These are phyloP conservation scores for Scleroderma bovista DNA, from an alignment of 768 basidiomycete species.

Conservation along the genomic window DNA sequence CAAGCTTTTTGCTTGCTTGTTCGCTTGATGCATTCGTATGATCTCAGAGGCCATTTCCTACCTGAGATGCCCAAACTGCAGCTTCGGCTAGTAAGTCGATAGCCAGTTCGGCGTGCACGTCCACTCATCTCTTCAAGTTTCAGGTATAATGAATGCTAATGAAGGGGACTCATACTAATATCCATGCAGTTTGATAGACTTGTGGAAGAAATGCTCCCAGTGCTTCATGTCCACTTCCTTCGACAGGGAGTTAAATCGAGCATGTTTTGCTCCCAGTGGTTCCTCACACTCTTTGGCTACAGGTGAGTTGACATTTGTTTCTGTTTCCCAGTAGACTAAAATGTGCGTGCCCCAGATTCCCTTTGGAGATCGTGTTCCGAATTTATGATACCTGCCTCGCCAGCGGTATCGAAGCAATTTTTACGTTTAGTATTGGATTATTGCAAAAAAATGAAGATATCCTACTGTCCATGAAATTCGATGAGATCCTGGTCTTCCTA, in stretches of 20 bases:
- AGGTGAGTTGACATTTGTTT: slow-evolving; percentile 43
- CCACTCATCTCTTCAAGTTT: slow-evolving; percentile 38
- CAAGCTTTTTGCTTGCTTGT: slow-evolving; percentile 96
- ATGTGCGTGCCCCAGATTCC: slow-evolving; percentile 64
- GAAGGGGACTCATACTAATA: slow-evolving; percentile 12
- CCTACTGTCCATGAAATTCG: slow-evolving; percentile 80
- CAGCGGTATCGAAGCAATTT: slow-evolving; percentile 95
- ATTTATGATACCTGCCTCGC: slow-evolving; percentile 97
- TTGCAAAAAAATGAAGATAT: slow-evolving; percentile 83
- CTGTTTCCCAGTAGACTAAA: neutral
- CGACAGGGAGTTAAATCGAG: slow-evolving; percentile 94
- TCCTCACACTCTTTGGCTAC: slow-evolving; percentile 95
- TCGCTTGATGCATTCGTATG: slow-evolving; percentile 93
- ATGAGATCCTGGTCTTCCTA: slow-evolving; percentile 81
- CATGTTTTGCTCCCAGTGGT: slow-evolving; percentile 99
- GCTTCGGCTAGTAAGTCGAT: slow-evolving; percentile 65
- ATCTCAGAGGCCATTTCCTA: slow-evolving; percentile 93
- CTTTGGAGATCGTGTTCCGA: slow-evolving; percentile 88
- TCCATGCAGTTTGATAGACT: slow-evolving; percentile 82
- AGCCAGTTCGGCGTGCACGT: neutral
- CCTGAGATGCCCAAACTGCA: slow-evolving; percentile 99
- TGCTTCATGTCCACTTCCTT: slow-evolving; percentile 88
- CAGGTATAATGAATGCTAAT: slow-evolving; percentile 40
- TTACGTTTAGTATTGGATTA: slow-evolving; percentile 86
- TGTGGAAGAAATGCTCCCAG: slow-evolving; percentile 87